phyloP scores from a whole-genome alignment of 1,139 yeast species.

The Kodamaea plutei region DNA sequence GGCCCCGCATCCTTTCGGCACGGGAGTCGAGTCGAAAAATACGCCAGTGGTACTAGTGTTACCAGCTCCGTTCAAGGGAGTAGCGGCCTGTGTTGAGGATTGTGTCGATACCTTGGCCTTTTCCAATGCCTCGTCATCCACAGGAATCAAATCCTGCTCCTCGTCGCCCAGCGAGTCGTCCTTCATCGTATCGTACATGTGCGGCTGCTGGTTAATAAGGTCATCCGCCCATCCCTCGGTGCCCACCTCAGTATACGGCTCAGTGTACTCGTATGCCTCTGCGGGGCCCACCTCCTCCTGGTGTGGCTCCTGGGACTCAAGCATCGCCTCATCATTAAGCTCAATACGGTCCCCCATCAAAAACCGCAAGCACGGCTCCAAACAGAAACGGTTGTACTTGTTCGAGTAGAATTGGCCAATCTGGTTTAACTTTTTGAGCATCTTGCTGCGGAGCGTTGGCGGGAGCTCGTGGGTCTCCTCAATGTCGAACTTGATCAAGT shows the following conservation, averaged over 20 bases:
- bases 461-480: slow-evolving; percentile 76
- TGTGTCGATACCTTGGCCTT: slow-evolving; percentile 1
- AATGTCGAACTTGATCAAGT: slow-evolving; percentile 47
- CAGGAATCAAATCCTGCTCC: slow-evolving; percentile 12
- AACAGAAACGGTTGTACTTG: slow-evolving; percentile 56
- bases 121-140: slow-evolving; percentile 2
- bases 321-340: slow-evolving; percentile 35
- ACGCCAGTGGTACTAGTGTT: slow-evolving; percentile 6
- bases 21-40: slow-evolving; percentile 73
- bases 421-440: slow-evolving; percentile 47
- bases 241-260: slow-evolving; percentile 32
- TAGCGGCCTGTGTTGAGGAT: slow-evolving; percentile 5
- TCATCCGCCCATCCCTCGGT: slow-evolving; percentile 47
- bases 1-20: slow-evolving; percentile 93
- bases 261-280: slow-evolving; percentile 16
- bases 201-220: slow-evolving; percentile 37
- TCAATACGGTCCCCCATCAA: slow-evolving; percentile 78
- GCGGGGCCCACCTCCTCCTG: slow-evolving; percentile 18
- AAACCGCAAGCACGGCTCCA: slow-evolving; percentile 76
- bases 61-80: slow-evolving; percentile 22
- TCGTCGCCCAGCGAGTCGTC: slow-evolving; percentile 32
- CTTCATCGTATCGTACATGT: slow-evolving; percentile 21
- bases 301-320: slow-evolving; percentile 16
- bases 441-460: slow-evolving; percentile 42
- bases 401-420: slow-evolving; percentile 58